Evolutionary conservation across 805 yeast species (phyloP), one percentile per base, ranked within the genome.

Genomic region (Babjeviella inositovora): DNA sequence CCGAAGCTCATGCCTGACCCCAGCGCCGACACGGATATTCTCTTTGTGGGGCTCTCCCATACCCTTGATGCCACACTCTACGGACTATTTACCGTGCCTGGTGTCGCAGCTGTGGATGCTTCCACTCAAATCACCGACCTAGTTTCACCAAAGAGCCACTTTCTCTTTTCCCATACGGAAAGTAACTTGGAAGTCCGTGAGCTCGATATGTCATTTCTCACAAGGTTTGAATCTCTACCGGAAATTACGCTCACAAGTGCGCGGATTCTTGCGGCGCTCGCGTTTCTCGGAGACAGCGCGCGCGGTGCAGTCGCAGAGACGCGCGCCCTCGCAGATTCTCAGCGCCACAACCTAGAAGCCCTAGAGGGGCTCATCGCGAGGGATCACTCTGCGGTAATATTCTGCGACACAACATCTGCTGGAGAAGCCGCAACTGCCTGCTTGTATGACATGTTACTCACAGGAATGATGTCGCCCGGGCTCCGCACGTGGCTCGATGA

Each of bases 401-500:
- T 63, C 55, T 24, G 37, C 41, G 2, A 32, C 36, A 17, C 30
- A 31, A 13, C 25, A 28, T 9, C 28, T 28, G 16, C 13, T 17
- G 45, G 12, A 27, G 23, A 16, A 29, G 24, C 31, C 12, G 35
- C 61, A 7, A 36, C 48, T 2, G 50, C 54, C 23, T 56, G 53
- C 28, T 37, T 70, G 6, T 56, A 57, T 26, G 64, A 62, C 23
- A 33, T 65, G 12, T 39, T 70, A 2, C 35, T 70, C 4, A 65
- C 77, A 0, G 75, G 76, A 2, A 47, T 63, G 24, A 50, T 71
- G 28, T 56, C 68, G 2, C 53, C 48, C 8, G 43, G 53, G 1
- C 46, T 67, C 2, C 58, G 56, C 28, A 70, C 66, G 26, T 76
- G 71, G 70, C 47, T 77, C 37, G 56, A 64, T 12, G 66, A 70